Percentiles rank a stretch among this genome's conserved stretches.
These are phyloP conservation scores for Cercospora citrullina DNA, from an alignment of 2,329 filamentous ascomycete genomes.

Conservation along the genomic window DNA sequence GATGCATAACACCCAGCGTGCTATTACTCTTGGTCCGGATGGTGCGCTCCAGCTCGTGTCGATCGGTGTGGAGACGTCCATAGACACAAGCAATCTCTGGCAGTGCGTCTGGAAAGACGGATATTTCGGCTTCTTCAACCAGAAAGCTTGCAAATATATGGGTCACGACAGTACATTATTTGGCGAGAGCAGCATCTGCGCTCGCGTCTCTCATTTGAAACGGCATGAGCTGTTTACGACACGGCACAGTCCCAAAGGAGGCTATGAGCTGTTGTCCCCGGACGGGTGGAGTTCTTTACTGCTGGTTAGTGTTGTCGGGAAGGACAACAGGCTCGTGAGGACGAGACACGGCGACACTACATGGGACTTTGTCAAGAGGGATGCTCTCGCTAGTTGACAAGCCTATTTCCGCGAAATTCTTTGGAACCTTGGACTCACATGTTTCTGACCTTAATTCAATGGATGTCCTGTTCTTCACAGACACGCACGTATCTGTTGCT, in stretches of 20 bases:
- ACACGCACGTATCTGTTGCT: neutral
- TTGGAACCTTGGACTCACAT: neutral
- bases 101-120: neutral
- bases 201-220: neutral
- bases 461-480: neutral
- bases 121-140: neutral
- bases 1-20: neutral
- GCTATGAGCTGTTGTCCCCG: neutral
- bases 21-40: neutral
- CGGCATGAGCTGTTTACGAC: neutral
- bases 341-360: neutral
- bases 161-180: neutral
- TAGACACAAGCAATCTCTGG: neutral
- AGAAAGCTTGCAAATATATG: neutral
- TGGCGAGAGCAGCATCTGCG: neutral
- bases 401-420: neutral
- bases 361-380: neutral
- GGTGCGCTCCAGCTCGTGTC: neutral
- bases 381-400: neutral
- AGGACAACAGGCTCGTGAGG: neutral
- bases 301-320: neutral
- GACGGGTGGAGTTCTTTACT: neutral
- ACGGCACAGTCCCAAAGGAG: neutral
- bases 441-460: neutral
- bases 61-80: neutral